Conservation (phyloP, 75 land plant species). For the Selaginella tamariscina region DNA sequence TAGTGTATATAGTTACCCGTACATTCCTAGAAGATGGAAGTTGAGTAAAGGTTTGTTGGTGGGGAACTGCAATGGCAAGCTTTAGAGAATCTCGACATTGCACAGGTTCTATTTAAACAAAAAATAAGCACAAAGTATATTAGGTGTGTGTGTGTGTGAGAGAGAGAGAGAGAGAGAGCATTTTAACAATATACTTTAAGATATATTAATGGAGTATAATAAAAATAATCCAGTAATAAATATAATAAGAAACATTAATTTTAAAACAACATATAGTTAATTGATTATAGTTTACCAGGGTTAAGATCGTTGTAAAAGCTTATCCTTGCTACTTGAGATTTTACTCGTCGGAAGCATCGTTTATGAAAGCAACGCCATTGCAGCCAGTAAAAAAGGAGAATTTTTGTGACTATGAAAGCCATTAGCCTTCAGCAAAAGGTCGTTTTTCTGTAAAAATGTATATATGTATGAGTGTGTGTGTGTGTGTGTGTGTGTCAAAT, state of each 20-base stretch:
- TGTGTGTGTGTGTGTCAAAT: no score
- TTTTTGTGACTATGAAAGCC: conserved; percentile 15
- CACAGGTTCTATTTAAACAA: background rate
- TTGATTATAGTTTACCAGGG: background rate
- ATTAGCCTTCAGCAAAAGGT: conserved; percentile 10
- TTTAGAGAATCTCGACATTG: background rate
- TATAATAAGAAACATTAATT: conserved; percentile 14
- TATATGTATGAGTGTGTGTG: background rate
- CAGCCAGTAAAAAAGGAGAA: conserved; percentile 16
- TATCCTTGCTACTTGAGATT: background rate
- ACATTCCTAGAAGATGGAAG: no score
- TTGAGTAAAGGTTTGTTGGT: no score
- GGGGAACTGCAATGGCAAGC: background rate
- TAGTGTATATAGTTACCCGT: no score
- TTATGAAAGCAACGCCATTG: conserved; percentile 16
- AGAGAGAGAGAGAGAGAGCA: no score
- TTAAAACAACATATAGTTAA: background rate
- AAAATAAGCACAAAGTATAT: no score
- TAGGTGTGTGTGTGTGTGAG: background rate
- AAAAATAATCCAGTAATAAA: background rate
- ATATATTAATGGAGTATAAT: background rate
- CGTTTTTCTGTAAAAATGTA: conserved; percentile 15
- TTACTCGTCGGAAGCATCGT: background rate
- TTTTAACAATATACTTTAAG: background rate
- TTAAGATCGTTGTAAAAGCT: background rate